Evolutionary conservation across 345 rosid species (phyloP), one percentile per base, ranked within the genome.

Genomic region (Citrus trifoliata): DNA sequence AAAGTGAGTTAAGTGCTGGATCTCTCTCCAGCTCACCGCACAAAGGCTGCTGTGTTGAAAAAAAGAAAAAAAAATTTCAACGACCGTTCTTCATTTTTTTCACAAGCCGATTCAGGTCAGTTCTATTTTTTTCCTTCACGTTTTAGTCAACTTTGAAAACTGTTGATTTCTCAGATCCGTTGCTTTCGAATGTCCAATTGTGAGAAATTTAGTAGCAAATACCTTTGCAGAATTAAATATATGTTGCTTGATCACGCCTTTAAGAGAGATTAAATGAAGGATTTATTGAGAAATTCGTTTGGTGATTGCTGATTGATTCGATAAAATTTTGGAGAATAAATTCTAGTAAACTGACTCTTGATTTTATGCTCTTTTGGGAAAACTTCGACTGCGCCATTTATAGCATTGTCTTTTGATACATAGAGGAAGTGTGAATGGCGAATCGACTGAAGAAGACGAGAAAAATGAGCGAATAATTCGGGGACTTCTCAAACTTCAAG

Each of bases 391-490:
- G 12, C 14, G 14, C 42, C 37, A 16, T 75, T 62, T 46, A 25
- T 16, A 28, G 40, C 19, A 30, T 70, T 51, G 21, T 16, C 22
- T 74, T 79, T 19, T 32, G 16, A 77, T 73, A 56, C 62, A 58
- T 67, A 6, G 4, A 58, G 84, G 70, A 76, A 76, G 69, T n/a
- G 33, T 56, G 10, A 32, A 93, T 93, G 98, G 93, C 91, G 13
- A 83, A 78, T 83, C 88, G 98, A 51, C 35, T 89, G 69, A 96
- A 90, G 83, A 96, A 82, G 98, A 94, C 0, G 98, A 96, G 86
- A 96, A 88, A 68, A 91, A 96, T 74, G 99, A 94, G 80, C 71
- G 88, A 76, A 84, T 89, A 82, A 96, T 96, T 78, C 88, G 98
- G 63, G 91, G 93, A 33, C 98, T 96, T 79, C 91, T 93, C 79